Conservation (phyloP, 345 rosid species). For the Conringia planisiliqua region DNA sequence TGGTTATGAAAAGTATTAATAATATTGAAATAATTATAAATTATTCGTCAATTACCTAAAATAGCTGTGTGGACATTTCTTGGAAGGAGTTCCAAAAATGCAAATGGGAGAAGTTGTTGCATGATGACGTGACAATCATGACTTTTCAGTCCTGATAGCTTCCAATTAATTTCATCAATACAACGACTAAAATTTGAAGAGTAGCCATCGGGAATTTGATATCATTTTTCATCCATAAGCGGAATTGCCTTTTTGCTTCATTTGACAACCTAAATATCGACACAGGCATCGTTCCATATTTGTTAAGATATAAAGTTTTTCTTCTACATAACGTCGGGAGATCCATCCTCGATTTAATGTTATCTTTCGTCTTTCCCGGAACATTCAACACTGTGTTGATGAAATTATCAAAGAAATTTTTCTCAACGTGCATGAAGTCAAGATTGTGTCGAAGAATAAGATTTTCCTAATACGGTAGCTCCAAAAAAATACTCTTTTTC, state of each 20-base stretch:
- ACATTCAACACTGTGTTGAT: no score
- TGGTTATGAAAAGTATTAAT: no score
- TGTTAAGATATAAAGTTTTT: not conserved
- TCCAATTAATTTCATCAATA: not conserved
- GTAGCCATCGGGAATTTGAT: not conserved
- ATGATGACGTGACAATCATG: not conserved
- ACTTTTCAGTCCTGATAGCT: not conserved
- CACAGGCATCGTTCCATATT: not conserved
- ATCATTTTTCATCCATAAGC: not conserved
- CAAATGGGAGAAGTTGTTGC: not conserved
- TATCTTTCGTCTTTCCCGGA: not conserved
- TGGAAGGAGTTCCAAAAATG: not conserved
- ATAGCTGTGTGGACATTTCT: not conserved
- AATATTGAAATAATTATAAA: no score
- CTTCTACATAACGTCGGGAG: not conserved
- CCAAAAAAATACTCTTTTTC: no score
- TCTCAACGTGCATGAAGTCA: no score
- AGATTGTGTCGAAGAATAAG: no score
- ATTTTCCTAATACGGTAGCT: no score
- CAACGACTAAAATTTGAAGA: not conserved
- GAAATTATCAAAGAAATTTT: no score
- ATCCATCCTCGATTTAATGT: not conserved
- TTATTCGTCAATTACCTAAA: not conserved
- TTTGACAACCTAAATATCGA: not conserved
- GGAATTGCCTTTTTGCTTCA: not conserved